Percentiles rank a stretch among this genome's conserved stretches.
phyloP scores from a whole-genome alignment of 441 rosid species.

The Geranium incanum region DNA sequence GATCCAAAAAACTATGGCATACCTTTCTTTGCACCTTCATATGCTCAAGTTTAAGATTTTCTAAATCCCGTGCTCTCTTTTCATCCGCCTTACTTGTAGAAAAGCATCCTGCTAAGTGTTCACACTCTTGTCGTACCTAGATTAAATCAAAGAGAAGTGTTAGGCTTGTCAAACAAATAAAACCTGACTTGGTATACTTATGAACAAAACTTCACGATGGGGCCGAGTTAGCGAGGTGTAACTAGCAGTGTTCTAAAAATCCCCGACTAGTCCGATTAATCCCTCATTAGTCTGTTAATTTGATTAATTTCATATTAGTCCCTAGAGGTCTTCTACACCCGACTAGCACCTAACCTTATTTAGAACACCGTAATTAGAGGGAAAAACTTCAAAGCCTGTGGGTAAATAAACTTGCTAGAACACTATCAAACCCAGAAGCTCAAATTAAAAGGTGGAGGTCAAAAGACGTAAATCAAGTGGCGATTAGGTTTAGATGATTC shows the following conservation, averaged over 20 bases:
- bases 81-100: conserved; percentile 39
- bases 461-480: conserved; percentile 7
- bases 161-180: conserved; percentile 9
- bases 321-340: no score
- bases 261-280: no score
- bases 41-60: conserved; percentile 44
- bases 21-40: conserved; percentile 66
- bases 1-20: conserved; percentile 7
- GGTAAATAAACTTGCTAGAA: background rate
- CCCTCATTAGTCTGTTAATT: no score
- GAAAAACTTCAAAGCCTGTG: background rate
- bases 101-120: conserved; percentile 59
- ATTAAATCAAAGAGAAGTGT: conserved; percentile 8
- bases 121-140: conserved; percentile 78
- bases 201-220: background rate
- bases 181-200: background rate
- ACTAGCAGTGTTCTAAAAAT: no score
- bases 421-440: background rate
- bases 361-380: no score
- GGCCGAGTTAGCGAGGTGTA: background rate
- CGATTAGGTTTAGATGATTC: background rate
- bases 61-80: conserved; percentile 33
- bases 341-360: no score
- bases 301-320: no score
- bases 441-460: background rate